Conservation (phyloP, 202 grass and related monocot species). For the Eragrostis tef region DNA sequence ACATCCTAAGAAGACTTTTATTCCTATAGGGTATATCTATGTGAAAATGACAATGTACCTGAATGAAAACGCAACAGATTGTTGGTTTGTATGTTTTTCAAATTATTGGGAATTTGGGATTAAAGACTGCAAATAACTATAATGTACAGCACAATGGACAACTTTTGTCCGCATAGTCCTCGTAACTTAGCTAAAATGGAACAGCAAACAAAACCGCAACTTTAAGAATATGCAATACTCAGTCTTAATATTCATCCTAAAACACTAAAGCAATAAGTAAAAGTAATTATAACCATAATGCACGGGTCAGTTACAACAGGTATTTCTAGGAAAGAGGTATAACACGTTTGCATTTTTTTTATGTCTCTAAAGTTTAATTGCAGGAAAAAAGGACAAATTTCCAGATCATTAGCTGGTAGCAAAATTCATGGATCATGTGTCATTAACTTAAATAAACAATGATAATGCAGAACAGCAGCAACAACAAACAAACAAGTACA, state of each 20-base stretch:
- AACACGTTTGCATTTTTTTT: constrained; percentile 1
- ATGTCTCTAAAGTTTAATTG: neutral
- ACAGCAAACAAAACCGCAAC: neutral
- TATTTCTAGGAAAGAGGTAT: constrained; percentile 5
- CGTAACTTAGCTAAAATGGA: neutral
- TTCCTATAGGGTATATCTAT: too few relatives aligned
- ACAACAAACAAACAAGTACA: constrained; percentile 35
- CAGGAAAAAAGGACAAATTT: neutral
- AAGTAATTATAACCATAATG: neutral
- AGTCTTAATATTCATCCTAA: neutral
- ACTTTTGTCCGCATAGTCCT: neutral
- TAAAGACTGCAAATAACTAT: neutral
- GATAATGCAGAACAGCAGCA: constrained; percentile 13
- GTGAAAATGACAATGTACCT: too few relatives aligned
- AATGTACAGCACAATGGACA: constrained; percentile 2
- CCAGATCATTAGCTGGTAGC: constrained; percentile 6
- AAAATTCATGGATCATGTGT: constrained; percentile 24
- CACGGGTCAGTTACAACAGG: neutral
- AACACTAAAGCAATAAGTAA: neutral
- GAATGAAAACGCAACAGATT: neutral
- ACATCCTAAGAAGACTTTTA: too few relatives aligned
- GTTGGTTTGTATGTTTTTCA: neutral
- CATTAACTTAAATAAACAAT: constrained; percentile 8
- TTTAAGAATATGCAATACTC: constrained; percentile 3
- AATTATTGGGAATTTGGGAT: constrained; percentile 13